Base-by-base conservation (phyloP, 345 rosid genomes). In the Rhodomyrtus tomentosa region DNA sequence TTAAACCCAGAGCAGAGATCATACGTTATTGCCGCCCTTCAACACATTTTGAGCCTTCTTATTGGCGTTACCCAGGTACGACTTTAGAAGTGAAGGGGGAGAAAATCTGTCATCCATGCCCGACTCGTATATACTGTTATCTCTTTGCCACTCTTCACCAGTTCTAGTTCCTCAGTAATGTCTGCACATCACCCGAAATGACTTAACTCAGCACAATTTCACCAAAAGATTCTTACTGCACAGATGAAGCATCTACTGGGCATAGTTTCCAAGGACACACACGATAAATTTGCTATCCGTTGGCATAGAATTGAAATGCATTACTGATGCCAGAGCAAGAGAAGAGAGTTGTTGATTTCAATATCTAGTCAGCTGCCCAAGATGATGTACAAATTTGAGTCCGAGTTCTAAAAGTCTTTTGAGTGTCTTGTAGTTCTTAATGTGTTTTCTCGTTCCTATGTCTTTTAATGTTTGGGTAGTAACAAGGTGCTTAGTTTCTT, bases 91-190 rank as follows among this genome's bases (percentile, higher is more conserved):
- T 50, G 91, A 87, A 59, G 90, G 82, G 0, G 92, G 92, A 59
- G 93, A 83, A 88, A 88, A 92, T 86, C 85, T 92, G 49, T 93
- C 89, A 1, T 92, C 87, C 85, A 92, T 83, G 84, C 91, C 90
- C 21, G 91, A 83, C 54, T 91, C 95, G n/a, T n/a, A n/a, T n/a
- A n/a, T 6, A 6, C 45, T 42, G 45, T 42, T 21, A 92, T 84
- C 89, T 91, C 93, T 86, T 91, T 92, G 53, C 94, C 91, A 82
- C 76, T 89, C 84, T 86, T 92, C 83, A 92, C 81, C 54, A 93
- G 84, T 6, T 42, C 8, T 42, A 42, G 45, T 84, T 89, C 92
- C 13, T 90, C 93, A 74, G 91, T 87, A 53, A 92, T 88, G 81
- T 85, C 95, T 92, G 90, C 48, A 73, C 82, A 59, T n/a, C 55